These are phyloP conservation scores for Epichloe scottii DNA, from an alignment of 2,329 filamentous ascomycete genomes.

Conservation along the genomic window DNA sequence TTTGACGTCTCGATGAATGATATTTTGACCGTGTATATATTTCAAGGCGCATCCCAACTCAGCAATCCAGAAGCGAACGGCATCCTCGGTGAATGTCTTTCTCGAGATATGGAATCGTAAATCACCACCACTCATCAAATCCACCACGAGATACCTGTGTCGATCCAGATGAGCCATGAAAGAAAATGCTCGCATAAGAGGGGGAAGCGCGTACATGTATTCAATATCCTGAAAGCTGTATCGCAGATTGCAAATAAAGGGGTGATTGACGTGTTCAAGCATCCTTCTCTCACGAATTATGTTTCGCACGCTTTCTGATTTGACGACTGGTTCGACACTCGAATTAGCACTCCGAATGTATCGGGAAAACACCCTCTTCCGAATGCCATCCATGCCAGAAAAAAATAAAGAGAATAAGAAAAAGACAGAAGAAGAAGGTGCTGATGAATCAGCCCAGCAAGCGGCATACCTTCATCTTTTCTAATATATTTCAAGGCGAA, in stretches of 20 bases:
- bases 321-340: slow-evolving; percentile 55
- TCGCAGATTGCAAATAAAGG: slow-evolving; percentile 94
- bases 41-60: slow-evolving; percentile 83
- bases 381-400: no score
- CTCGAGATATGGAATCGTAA: slow-evolving; percentile 94
- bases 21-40: slow-evolving; percentile 76
- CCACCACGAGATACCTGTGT: slow-evolving; percentile 87
- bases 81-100: slow-evolving; percentile 96
- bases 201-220: slow-evolving; percentile 64
- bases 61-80: slow-evolving; percentile 92
- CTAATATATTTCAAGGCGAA: slow-evolving; percentile 98
- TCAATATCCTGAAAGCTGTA: slow-evolving; percentile 99
- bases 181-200: not conserved
- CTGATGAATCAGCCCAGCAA: not conserved
- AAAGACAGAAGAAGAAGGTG: no score
- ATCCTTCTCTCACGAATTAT: slow-evolving; percentile 96
- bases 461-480: slow-evolving; percentile 79
- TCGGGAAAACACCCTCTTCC: not conserved
- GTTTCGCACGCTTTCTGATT: slow-evolving; percentile 94
- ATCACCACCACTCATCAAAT: slow-evolving; percentile 96
- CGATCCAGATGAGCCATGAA: not conserved
- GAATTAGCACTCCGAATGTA: not conserved
- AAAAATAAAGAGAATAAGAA: no score
- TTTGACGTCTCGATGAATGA: slow-evolving; percentile 85
- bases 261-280: slow-evolving; percentile 95